Evolutionary conservation across 164 flowering plant genomes (phyloP).

Genomic region (Taxillus chinensis): DNA sequence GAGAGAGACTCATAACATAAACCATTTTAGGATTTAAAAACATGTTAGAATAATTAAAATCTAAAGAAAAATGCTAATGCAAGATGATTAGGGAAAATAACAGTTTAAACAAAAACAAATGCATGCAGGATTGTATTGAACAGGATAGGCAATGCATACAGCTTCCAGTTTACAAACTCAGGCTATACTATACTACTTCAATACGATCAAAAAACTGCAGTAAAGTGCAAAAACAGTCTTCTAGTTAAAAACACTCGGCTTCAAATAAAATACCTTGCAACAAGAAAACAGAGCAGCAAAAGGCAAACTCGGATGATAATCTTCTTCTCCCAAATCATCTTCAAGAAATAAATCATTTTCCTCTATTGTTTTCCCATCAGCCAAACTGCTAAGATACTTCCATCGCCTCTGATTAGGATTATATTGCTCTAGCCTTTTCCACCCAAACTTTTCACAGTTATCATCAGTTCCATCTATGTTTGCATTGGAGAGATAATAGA

Average conservation of each 20-base stretch:
- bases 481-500: slow-evolving; percentile 67
- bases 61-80: too few relatives aligned
- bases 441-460: slow-evolving; percentile 68
- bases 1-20: too few relatives aligned
- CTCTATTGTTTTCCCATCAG: slow-evolving; percentile 34
- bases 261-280: slow-evolving; percentile 47
- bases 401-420: slow-evolving; percentile 57
- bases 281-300: slow-evolving; percentile 82
- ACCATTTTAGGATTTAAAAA: too few relatives aligned
- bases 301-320: slow-evolving; percentile 85
- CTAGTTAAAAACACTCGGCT: background rate
- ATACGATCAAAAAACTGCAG: too few relatives aligned
- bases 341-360: slow-evolving; percentile 39
- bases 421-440: slow-evolving; percentile 71
- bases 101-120: too few relatives aligned
- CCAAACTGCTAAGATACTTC: slow-evolving; percentile 53
- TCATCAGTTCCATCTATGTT: slow-evolving; percentile 57
- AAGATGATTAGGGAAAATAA: too few relatives aligned
- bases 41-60: too few relatives aligned
- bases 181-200: too few relatives aligned
- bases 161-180: too few relatives aligned
- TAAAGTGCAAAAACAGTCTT: background rate
- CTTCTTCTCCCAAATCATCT: slow-evolving; percentile 64
- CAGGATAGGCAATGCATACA: too few relatives aligned
- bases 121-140: too few relatives aligned